Percentiles rank a stretch among this genome's conserved stretches.
Conservation (phyloP, 148 eudicot species). For the Camellia sinensis region DNA sequence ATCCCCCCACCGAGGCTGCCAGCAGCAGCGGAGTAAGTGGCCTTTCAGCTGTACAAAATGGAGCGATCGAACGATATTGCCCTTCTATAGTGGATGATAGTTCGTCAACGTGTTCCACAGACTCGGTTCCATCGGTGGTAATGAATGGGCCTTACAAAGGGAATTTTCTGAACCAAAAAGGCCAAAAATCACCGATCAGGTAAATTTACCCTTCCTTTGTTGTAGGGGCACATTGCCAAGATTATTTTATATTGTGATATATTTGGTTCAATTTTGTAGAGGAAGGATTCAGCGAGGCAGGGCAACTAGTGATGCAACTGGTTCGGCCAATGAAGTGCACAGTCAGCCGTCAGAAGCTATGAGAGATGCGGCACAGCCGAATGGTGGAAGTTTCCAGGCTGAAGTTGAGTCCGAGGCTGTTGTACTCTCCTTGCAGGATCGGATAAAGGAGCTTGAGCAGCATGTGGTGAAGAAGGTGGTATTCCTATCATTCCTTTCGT, state of each 20-base stretch:
- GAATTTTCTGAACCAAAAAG: constrained; percentile 39
- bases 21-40: constrained; percentile 46
- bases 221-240: not conserved
- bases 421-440: constrained; percentile 42
- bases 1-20: constrained; percentile 48
- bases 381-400: constrained; percentile 40
- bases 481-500: not conserved
- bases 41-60: constrained; percentile 54
- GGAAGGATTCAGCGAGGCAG: constrained; percentile 52
- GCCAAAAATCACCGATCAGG: constrained; percentile 62
- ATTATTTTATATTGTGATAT: not conserved
- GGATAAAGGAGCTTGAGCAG: constrained; percentile 51
- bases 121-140: constrained; percentile 59
- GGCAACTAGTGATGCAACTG: constrained; percentile 34
- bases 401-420: constrained; percentile 41
- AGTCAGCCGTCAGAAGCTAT: constrained; percentile 40
- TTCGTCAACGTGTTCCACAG: constrained; percentile 83
- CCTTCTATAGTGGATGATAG: constrained; percentile 65
- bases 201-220: constrained; percentile 13
- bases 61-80: constrained; percentile 41
- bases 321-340: constrained; percentile 38
- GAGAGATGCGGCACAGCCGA: constrained; percentile 23
- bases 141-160: constrained; percentile 49
- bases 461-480: constrained; percentile 55
- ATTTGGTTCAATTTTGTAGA: constrained; percentile 27